Base-by-base conservation (phyloP, 306 rosid genomes). In the Begonia fuchsioides region DNA sequence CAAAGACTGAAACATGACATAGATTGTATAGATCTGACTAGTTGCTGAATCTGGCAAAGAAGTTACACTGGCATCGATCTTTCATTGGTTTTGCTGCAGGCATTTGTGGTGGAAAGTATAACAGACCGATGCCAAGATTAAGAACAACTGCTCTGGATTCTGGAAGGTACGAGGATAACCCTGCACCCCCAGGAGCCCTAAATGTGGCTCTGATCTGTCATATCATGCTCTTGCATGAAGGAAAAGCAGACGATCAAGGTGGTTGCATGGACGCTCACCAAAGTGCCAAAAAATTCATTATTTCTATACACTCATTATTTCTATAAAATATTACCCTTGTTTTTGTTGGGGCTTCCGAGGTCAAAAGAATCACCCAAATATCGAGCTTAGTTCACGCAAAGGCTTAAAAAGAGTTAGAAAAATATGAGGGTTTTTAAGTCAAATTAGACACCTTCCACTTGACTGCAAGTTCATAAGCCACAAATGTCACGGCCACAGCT, bases 401-500 rank as follows among this genome's bases (percentile, higher is more conserved):
- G 32, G 39, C 13, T 20, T 45, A 13, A 9, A 39, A 60, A 45
- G 18, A 64, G 58, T 14, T 9, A 15, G 38, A 14, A 39, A 0
- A n/a, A 51, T 11, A 56, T 26, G 35, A 26, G 7, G 7, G 47
- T 4, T 46, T 49, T 43, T 82, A 90, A 51, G 58, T 67, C 61
- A 49, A 56, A 43, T 7, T 45, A 66, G 86, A 73, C 76, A 76
- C 87, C 43, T 84, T 63, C 87, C 87, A 90, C 56, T 79, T 87
- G 8, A 87, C 62, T 13, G 81, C 59, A 43, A 64, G 71, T 60
- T 90, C 98, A 63, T 81, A 90, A 40, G 85, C 98, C 64, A 84
- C 87, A 75, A 81, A 90, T 14, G 98, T 85, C 5, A 90, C 92
- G 14, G 94, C 95, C 46, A 74, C 77, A 10, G 98, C 95, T n/a